Evolutionary conservation across 2,329 filamentous ascomycete species (phyloP).

Genomic region (Xylariomycetidae sp.): DNA sequence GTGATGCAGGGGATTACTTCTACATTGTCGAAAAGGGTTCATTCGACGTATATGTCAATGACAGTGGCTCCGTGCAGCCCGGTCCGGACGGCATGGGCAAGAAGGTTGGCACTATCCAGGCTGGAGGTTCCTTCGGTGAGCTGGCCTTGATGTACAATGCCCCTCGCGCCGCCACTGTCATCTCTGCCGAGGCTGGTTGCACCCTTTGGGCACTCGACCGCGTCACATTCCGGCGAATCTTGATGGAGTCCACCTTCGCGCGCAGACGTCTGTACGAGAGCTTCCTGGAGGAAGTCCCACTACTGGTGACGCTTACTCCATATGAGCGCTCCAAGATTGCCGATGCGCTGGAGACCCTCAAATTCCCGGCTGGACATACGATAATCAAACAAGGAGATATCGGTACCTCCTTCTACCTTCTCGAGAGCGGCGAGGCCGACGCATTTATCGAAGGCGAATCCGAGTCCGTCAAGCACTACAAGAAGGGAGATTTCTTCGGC

Average conservation of each 20-base stretch:
- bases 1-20: slow-evolving; percentile 94
- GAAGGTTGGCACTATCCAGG: slow-evolving; percentile 74
- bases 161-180: slow-evolving; percentile 87
- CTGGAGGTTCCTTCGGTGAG: slow-evolving; percentile 93
- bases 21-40: slow-evolving; percentile 89
- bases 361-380: slow-evolving; percentile 69
- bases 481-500: slow-evolving; percentile 94
- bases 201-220: slow-evolving; percentile 93
- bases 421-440: slow-evolving; percentile 81
- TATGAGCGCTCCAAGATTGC: slow-evolving; percentile 98
- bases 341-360: slow-evolving; percentile 87
- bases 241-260: slow-evolving; percentile 97
- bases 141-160: slow-evolving; percentile 98
- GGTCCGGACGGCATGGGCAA: slow-evolving; percentile 76
- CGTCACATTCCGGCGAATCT: slow-evolving; percentile 91
- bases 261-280: slow-evolving; percentile 94
- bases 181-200: slow-evolving; percentile 71
- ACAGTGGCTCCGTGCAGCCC: slow-evolving; percentile 67
- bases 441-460: slow-evolving; percentile 73
- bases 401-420: slow-evolving; percentile 84
- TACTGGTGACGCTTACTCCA: slow-evolving; percentile 74
- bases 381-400: slow-evolving; percentile 92
- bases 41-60: slow-evolving; percentile 89
- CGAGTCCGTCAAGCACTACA: slow-evolving; percentile 71
- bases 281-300: slow-evolving; percentile 88